These are phyloP conservation scores for Camellia sinensis DNA, from an alignment of 148 eudicot genomes.

Conservation along the genomic window DNA sequence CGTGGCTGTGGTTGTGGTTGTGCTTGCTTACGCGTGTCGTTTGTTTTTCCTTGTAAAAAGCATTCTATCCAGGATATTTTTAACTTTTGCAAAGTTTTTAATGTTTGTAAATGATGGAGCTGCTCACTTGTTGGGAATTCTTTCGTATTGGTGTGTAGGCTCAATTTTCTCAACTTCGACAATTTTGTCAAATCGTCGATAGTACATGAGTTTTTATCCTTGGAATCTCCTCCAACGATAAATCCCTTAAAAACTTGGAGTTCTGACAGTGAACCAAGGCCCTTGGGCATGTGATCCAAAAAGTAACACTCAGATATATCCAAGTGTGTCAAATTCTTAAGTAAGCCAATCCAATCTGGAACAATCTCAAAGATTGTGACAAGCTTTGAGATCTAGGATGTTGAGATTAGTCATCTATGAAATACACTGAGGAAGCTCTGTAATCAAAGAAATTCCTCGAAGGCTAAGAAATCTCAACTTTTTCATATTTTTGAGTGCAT, in stretches of 20 bases:
- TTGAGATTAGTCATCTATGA: conserved; percentile 25
- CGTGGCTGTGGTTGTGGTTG: no score
- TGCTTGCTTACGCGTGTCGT: background rate
- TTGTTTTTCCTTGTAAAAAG: background rate
- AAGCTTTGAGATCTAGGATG: conserved; percentile 45
- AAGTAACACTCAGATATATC: conserved; percentile 55
- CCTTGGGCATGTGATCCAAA: conserved; percentile 43
- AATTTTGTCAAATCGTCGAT: conserved; percentile 31
- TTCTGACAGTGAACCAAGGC: conserved; percentile 19
- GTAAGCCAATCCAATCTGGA: conserved; percentile 34
- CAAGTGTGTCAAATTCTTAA: conserved; percentile 42
- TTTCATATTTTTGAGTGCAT: no score
- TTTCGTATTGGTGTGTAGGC: conserved; percentile 30
- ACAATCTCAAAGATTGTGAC: conserved; percentile 44
- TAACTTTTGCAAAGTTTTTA: conserved; percentile 24
- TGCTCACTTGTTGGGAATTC: conserved; percentile 17
- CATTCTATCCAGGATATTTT: conserved; percentile 33
- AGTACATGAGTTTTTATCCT: conserved; percentile 21
- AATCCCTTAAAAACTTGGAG: conserved; percentile 55
- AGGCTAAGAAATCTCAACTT: conserved; percentile 44
- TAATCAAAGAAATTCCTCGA: conserved; percentile 46
- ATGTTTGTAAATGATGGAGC: background rate
- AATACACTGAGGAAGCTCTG: conserved; percentile 31
- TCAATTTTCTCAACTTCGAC: conserved; percentile 32
- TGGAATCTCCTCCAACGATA: conserved; percentile 23